Base-by-base conservation (phyloP, 164 flowering plant species). In the Santalum album region DNA sequence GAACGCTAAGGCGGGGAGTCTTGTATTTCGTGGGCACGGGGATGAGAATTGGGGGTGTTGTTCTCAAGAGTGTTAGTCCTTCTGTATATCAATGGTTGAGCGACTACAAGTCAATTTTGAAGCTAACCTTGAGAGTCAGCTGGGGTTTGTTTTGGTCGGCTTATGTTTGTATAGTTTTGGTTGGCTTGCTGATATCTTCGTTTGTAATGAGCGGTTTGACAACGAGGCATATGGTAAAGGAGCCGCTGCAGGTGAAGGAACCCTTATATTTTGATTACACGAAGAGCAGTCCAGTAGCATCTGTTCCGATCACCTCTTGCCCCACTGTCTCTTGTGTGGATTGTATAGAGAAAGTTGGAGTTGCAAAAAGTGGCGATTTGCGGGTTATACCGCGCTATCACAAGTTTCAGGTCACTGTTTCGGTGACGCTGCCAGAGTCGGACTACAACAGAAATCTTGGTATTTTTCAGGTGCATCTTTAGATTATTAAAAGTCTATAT, bases 261-360 rank as follows among this genome's bases (percentile, higher is more conserved):
- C 22, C 15, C 2, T 61, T 92, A 82, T 80, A 73, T 77, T 92
- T 89, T 60, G 96, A 92, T 69, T 89, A 79, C 58, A 80, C 86
- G 0, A 74, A 74, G 71, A 63, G 47, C 32, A 77, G 76, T 47
- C 98, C 98, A 0, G 84, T 72, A 24, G 88, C 96, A 14, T 75
- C 54, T 58, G 73, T 84, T 25, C 94, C 87, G 0, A 38, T 86
- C 7, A 47, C 52, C 1, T 60, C 77, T 2, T 68, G 76, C 57
- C 38, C 67, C 14, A 56, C 62, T 61, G 63, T 47, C 19, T 56
- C 48, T 53, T 66, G 65, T 23, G 22, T 54, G 36, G 59, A 68
- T 25, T 68, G 75, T 56, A 35, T 19, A 25, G 86, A 75, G 46
- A 66, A 71, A 24, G 46, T 53, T 57, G 72, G 59, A 25, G 34